Evolutionary conservation across 2,329 filamentous ascomycete species (phyloP).

Genomic region (Trichothecium sympodiale): DNA sequence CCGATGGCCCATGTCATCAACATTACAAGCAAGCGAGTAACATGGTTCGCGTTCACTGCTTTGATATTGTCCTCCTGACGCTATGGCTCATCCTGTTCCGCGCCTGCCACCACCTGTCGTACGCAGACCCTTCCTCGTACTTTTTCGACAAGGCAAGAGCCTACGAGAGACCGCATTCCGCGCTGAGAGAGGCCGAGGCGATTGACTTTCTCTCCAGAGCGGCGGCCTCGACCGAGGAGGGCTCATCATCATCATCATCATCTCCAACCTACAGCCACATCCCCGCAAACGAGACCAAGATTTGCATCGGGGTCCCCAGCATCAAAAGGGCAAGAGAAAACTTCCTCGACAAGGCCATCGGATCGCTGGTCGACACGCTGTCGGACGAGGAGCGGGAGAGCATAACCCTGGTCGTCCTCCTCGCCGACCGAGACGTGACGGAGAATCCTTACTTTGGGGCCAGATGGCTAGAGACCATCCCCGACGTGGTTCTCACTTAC

Average conservation of each 20-base stretch:
- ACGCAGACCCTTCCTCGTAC: slow-evolving; percentile 22
- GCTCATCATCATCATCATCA: too few species aligned
- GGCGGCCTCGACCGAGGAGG: background rate
- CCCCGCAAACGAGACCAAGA: slow-evolving; percentile 1
- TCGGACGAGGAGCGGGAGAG: slow-evolving; percentile 16
- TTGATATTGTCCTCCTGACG: background rate
- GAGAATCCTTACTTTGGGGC: slow-evolving; percentile 18
- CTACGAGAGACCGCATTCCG: slow-evolving; percentile 16
- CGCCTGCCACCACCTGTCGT: slow-evolving; percentile 18
- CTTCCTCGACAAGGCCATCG: slow-evolving; percentile 17
- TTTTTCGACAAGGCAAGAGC: slow-evolving; percentile 18
- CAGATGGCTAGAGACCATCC: slow-evolving; percentile 18
- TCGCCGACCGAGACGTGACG: slow-evolving; percentile 20
- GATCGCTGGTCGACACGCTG: slow-evolving; percentile 19
- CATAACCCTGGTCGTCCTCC: slow-evolving; percentile 20
- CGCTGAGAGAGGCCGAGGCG: slow-evolving; percentile 13
- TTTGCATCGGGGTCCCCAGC: slow-evolving; percentile 24
- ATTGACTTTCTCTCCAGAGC: slow-evolving; percentile 11
- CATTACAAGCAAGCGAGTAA: too few species aligned
- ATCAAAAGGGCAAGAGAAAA: slow-evolving; percentile 19
- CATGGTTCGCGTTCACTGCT: too few species aligned
- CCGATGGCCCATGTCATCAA: too few species aligned
- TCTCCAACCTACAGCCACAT: slow-evolving; percentile 1
- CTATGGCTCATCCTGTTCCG: slow-evolving; percentile 17
- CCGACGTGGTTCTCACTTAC: slow-evolving; percentile 23